A percentile compares a stretch with the other conserved stretches of the same genome.
These are phyloP conservation scores for Syzygium aqueum DNA, from an alignment of 345 rosid species.

Conservation along the genomic window DNA sequence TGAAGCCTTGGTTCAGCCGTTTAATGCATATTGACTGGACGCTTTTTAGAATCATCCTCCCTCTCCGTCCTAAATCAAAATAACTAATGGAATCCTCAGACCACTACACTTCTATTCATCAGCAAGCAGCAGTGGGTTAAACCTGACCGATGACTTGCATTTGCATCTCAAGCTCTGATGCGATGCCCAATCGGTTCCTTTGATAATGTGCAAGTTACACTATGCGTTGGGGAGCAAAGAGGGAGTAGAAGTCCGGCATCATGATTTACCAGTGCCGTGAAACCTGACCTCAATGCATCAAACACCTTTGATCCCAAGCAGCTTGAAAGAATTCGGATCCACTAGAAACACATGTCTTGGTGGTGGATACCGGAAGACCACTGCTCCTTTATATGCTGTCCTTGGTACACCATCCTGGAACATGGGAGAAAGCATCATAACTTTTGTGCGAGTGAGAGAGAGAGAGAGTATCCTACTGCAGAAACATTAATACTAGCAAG, in stretches of 20 bases:
- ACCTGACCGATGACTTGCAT: background rate
- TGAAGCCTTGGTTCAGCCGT: background rate
- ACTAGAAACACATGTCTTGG: conserved; percentile 60
- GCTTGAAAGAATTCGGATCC: conserved; percentile 50
- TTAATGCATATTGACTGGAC: background rate
- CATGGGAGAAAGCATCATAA: background rate
- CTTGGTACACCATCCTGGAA: conserved; percentile 87
- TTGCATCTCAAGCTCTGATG: background rate
- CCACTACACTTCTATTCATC: background rate
- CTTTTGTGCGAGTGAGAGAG: background rate
- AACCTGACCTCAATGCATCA: conserved; percentile 8
- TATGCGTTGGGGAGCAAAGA: too few species aligned
- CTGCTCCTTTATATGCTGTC: conserved; percentile 83
- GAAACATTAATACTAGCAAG: background rate
- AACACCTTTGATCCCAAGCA: conserved; percentile 48
- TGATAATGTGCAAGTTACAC: background rate
- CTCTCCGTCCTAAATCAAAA: background rate
- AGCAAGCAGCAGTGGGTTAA: background rate
- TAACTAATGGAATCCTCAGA: background rate
- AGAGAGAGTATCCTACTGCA: background rate
- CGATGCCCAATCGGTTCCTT: background rate
- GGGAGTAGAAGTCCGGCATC: too few species aligned
- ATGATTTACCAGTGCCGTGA: background rate
- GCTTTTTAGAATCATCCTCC: accelerated
- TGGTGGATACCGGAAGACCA: conserved; percentile 63